A percentile compares a stretch with the other conserved stretches of the same genome.
Evolutionary conservation across 1,284 basidiomycete species (phyloP).

Genomic region (Ustanciosporium gigantosporum): DNA sequence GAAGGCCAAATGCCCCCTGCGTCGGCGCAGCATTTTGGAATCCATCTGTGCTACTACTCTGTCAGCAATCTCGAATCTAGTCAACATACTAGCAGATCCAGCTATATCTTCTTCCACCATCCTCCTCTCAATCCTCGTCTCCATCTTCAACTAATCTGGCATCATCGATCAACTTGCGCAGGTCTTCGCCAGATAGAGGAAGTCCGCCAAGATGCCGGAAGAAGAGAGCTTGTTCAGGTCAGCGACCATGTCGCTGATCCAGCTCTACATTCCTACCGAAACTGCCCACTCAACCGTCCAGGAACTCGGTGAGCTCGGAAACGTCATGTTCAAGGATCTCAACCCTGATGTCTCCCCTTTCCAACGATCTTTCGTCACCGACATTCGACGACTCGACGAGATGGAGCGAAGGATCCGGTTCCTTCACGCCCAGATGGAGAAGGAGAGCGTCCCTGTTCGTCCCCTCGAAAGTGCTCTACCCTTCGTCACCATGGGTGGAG

Average conservation of each 20-base stretch:
- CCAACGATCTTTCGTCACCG: constrained; percentile 95
- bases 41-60: no score
- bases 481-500: constrained; percentile 60
- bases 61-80: no score
- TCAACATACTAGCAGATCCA: no score
- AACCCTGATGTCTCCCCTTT: constrained; percentile 95
- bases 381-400: constrained; percentile 91
- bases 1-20: no score
- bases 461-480: constrained; percentile 61
- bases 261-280: constrained; percentile 96
- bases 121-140: no score
- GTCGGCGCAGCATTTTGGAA: no score
- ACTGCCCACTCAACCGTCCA: constrained; percentile 94
- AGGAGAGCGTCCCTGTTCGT: constrained; percentile 75
- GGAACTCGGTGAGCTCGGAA: constrained; percentile 90
- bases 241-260: constrained; percentile 84
- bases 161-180: no score
- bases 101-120: no score
- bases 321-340: constrained; percentile 97
- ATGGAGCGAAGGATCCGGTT: constrained; percentile 93
- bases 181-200: no score
- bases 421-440: constrained; percentile 82
- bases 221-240: constrained; percentile 59
- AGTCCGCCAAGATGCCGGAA: constrained; percentile 31
- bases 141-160: no score